A percentile compares a stretch with the other conserved stretches of the same genome.
phyloP scores from a whole-genome alignment of 2,329 filamentous ascomycete species.

The Aspergillus sp. region DNA sequence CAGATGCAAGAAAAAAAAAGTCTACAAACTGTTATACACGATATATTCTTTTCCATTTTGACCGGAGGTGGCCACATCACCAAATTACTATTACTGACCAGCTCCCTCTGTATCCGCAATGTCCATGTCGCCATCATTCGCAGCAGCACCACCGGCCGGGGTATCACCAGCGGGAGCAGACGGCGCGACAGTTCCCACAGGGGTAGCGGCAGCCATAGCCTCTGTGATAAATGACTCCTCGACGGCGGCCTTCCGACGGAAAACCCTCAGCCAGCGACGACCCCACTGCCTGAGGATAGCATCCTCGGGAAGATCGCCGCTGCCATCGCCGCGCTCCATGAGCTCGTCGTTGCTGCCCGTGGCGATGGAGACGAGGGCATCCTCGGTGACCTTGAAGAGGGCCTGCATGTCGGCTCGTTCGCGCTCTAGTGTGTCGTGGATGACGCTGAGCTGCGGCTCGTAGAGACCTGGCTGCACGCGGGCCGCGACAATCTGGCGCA shows the following conservation, averaged over 20 bases:
- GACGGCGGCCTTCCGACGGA: constrained; percentile 70
- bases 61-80: too few relatives aligned
- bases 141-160: constrained; percentile 1
- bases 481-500: constrained; percentile 67
- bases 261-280: constrained; percentile 76
- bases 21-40: too few relatives aligned
- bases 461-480: constrained; percentile 50
- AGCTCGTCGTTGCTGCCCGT: constrained; percentile 64
- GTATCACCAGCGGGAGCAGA: constrained; percentile 6
- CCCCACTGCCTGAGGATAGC: constrained; percentile 71
- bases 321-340: constrained; percentile 58
- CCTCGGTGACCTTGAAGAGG: constrained; percentile 73
- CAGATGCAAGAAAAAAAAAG: too few relatives aligned
- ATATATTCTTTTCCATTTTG: too few relatives aligned
- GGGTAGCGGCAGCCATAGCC: constrained; percentile 42
- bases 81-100: background rate
- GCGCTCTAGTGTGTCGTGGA: constrained; percentile 58
- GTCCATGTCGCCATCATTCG: constrained; percentile 23
- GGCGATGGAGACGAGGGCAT: constrained; percentile 65
- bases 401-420: constrained; percentile 69
- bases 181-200: constrained; percentile 32
- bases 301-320: constrained; percentile 45
- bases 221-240: constrained; percentile 66
- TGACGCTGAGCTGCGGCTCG: constrained; percentile 47
- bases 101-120: constrained; percentile 20